Conservation (phyloP, 2,329 filamentous ascomycete genomes). For the Monosporascus sp. region DNA sequence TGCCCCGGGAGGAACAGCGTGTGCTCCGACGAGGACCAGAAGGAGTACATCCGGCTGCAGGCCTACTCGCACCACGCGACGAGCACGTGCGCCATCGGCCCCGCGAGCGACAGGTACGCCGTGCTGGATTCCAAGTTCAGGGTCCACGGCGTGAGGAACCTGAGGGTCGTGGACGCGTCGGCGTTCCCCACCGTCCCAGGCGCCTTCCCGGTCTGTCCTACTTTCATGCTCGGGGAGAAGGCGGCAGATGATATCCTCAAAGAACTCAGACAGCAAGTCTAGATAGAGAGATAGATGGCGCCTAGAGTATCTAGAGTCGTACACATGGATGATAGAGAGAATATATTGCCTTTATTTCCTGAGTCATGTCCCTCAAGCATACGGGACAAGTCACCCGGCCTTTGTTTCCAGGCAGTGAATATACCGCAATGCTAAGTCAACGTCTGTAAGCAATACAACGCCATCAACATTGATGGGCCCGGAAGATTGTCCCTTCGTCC, state of each 20-base stretch:
- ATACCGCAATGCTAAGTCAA: no score
- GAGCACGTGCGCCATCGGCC: slow-evolving; percentile 49
- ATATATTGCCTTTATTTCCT: no score
- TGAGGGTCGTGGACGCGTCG: slow-evolving; percentile 54
- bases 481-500: no score
- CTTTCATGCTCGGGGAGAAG: slow-evolving; percentile 55
- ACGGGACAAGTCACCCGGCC: no score
- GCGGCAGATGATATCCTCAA: slow-evolving; percentile 48
- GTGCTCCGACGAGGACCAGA: slow-evolving; percentile 30
- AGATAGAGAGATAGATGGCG: background rate
- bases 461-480: no score
- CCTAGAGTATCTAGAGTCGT: background rate
- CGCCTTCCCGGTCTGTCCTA: slow-evolving; percentile 39
- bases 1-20: slow-evolving; percentile 27
- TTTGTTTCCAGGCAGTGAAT: no score
- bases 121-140: slow-evolving; percentile 50
- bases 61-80: slow-evolving; percentile 53
- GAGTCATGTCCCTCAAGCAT: no score
- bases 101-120: slow-evolving; percentile 44
- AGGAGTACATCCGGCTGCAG: slow-evolving; percentile 28
- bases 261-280: background rate
- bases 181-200: slow-evolving; percentile 46
- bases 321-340: no score
- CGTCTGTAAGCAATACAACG: no score
- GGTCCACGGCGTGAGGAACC: slow-evolving; percentile 45